Evolutionary conservation across 2,329 filamentous ascomycete genomes (phyloP).

Genomic region (Lanzia echinophila): DNA sequence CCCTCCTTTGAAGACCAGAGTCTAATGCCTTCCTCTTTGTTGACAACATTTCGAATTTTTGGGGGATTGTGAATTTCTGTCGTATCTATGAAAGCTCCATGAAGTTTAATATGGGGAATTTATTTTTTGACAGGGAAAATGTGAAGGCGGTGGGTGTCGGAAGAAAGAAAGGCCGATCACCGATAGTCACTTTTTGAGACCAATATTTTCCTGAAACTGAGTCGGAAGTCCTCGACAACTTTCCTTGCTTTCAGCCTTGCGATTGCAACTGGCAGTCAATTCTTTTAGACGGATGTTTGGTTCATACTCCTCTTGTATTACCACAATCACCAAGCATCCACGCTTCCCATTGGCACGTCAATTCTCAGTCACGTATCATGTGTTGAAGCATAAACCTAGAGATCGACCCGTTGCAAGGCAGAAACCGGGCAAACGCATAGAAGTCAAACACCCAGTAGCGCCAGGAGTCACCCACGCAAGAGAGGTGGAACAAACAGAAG

Average conservation of each 20-base stretch:
- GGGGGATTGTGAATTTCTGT: background rate
- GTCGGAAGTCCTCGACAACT: no score
- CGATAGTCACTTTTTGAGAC: background rate
- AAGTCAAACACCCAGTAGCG: no score
- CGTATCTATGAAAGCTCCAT: background rate
- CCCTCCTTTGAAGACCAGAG: slow-evolving; percentile 24
- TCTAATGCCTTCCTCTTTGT: slow-evolving; percentile 27
- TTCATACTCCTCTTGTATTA: background rate
- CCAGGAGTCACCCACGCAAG: no score
- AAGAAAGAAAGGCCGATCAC: slow-evolving; percentile 1
- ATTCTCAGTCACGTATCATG: background rate
- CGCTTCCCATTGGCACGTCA: background rate
- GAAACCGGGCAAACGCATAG: background rate
- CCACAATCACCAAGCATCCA: background rate
- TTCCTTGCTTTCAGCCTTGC: background rate
- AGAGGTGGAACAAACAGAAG: no score
- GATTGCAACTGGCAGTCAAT: background rate
- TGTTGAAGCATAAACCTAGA: background rate
- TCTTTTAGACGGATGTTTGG: background rate
- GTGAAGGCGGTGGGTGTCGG: background rate
- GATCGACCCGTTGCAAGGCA: background rate
- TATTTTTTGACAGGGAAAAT: background rate
- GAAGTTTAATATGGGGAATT: background rate
- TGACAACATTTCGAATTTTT: slow-evolving; percentile 20
- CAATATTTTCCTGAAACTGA: background rate